A percentile compares a stretch with the other conserved stretches of the same genome.
These are phyloP conservation scores for Ophiostoma perfectum DNA, from an alignment of 2,329 filamentous ascomycete species.

Conservation along the genomic window DNA sequence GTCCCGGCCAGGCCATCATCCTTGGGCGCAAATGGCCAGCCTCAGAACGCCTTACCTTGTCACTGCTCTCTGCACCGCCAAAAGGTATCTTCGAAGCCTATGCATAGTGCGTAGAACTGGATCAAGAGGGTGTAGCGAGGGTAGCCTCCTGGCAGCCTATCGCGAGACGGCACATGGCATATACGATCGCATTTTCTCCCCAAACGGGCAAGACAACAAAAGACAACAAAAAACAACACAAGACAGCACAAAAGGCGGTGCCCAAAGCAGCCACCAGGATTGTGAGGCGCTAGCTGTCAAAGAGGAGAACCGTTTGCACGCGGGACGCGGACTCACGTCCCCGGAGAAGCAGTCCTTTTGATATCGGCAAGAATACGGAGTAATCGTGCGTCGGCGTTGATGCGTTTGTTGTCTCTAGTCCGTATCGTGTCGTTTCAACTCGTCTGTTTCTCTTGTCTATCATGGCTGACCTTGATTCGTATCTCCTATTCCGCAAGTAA, in stretches of 20 bases:
- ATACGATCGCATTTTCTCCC: not conserved
- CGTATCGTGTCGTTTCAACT: not conserved
- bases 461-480: not conserved
- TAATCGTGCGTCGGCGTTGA: not conserved
- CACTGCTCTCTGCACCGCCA: not conserved
- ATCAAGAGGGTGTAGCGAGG: conserved; percentile 1
- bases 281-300: not conserved
- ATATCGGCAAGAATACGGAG: not conserved
- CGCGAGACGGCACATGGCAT: conserved; percentile 5
- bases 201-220: not conserved
- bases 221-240: no score
- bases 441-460: not conserved
- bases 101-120: not conserved
- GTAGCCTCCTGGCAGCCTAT: not conserved
- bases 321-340: not conserved
- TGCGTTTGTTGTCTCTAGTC: not conserved
- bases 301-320: not conserved
- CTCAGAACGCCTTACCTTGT: not conserved
- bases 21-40: not conserved
- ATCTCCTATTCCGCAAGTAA: no score
- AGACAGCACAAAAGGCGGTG: not conserved
- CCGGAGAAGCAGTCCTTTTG: not conserved
- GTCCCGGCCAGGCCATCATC: not conserved
- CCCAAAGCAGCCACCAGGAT: conserved; percentile 8
- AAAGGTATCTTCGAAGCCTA: not conserved